phyloP scores from a whole-genome alignment of 768 basidiomycete species.

The Tulasnella sp. region DNA sequence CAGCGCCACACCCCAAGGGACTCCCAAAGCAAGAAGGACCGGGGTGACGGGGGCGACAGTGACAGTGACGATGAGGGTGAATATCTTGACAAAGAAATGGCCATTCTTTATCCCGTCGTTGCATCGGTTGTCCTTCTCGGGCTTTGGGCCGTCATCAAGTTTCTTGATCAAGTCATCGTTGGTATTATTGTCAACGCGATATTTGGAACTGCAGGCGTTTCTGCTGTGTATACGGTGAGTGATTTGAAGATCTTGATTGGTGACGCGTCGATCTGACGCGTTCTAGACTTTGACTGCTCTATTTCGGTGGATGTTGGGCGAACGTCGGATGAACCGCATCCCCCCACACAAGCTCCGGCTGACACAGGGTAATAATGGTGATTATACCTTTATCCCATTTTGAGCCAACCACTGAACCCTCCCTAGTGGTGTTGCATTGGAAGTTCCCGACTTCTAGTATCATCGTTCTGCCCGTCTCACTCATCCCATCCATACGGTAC shows the following conservation, averaged over 20 bases:
- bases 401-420: background rate
- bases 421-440: conserved; percentile 1
- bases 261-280: background rate
- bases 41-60: too few species aligned
- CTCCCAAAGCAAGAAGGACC: too few species aligned
- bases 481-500: background rate
- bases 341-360: conserved; percentile 8
- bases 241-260: background rate
- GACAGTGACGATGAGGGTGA: conserved; percentile 50
- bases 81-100: conserved; percentile 26
- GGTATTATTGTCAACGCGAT: background rate
- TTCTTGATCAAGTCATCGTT: conserved; percentile 36
- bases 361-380: background rate
- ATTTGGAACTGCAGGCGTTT: conserved; percentile 1
- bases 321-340: background rate
- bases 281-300: background rate
- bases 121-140: conserved; percentile 59
- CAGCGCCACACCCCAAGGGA: background rate
- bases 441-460: conserved; percentile 1
- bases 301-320: background rate
- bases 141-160: conserved; percentile 58
- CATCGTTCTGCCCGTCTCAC: conserved; percentile 15
- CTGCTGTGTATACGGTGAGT: conserved; percentile 8
- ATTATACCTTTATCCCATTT: background rate
- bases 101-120: conserved; percentile 27